A percentile compares a stretch with the other conserved stretches of the same genome.
Evolutionary conservation across 2,329 filamentous ascomycete genomes (phyloP).

Genomic region (Lachnellula cervina): DNA sequence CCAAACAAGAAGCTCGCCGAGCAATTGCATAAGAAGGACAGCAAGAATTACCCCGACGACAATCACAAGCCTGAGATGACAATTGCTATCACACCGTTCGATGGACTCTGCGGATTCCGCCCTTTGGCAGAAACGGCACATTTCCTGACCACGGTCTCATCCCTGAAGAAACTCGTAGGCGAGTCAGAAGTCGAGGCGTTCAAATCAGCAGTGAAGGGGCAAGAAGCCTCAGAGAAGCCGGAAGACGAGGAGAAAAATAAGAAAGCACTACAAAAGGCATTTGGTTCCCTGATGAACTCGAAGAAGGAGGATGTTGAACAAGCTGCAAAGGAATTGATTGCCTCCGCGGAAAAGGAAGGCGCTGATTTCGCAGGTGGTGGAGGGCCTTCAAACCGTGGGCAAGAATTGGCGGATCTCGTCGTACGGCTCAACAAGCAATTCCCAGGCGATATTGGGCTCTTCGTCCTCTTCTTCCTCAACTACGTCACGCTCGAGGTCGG

Average conservation of each 20-base stretch:
- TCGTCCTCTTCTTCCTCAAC: slow-evolving; percentile 96
- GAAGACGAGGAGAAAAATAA: slow-evolving; percentile 60
- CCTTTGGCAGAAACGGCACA: slow-evolving; percentile 81
- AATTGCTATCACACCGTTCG: slow-evolving; percentile 93
- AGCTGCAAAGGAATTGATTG: slow-evolving; percentile 64
- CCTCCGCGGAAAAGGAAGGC: slow-evolving; percentile 63
- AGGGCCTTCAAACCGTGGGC: slow-evolving; percentile 60
- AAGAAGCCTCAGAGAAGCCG: slow-evolving; percentile 38
- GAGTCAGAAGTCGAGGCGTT: slow-evolving; percentile 57
- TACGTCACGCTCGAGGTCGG: slow-evolving; percentile 82
- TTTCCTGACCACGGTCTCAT: slow-evolving; percentile 59
- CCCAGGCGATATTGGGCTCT: slow-evolving; percentile 83
- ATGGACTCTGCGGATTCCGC: slow-evolving; percentile 92
- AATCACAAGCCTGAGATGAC: slow-evolving; percentile 99
- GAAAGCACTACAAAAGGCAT: slow-evolving; percentile 68
- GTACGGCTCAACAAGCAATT: slow-evolving; percentile 76
- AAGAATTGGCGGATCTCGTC: slow-evolving; percentile 72
- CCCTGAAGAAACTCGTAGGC: slow-evolving; percentile 63
- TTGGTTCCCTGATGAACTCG: slow-evolving; percentile 76
- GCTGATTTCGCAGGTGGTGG: slow-evolving; percentile 71
- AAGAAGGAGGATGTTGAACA: slow-evolving; percentile 59
- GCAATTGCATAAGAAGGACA: slow-evolving; percentile 76
- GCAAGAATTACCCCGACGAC: slow-evolving; percentile 96
- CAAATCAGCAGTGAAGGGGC: slow-evolving; percentile 47
- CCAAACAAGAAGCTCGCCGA: slow-evolving; percentile 94